Evolutionary conservation across 768 basidiomycete genomes (phyloP), one percentile per base, ranked within the genome.

Genomic region (Pleurotus tuoliensis): DNA sequence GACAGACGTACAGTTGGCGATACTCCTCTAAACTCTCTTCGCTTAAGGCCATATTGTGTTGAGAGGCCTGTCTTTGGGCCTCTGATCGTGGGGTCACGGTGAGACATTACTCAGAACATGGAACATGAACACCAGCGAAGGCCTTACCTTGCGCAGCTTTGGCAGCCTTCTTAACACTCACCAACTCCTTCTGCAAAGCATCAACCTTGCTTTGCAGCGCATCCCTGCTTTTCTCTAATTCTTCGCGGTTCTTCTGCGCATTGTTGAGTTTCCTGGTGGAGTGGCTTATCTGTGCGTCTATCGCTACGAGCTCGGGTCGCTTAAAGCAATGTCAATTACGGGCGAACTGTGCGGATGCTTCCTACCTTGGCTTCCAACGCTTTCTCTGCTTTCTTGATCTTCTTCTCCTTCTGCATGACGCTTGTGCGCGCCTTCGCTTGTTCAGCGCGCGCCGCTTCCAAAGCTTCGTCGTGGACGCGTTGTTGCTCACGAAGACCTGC

Each of bases 351-450:
- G 30, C n/a, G 6, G 13, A 15, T 22, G 18, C 22, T n/a, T 1
- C 22, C 40, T 38, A 88, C 94, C 76, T 91, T 92, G 13, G 79
- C 83, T 57, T 98, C 96, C 7, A 95, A 70, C 0, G 84, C 76
- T 69, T 95, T 98, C 71, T 98, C 95, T 1, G 88, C 88, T 69
- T 88, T 91, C 75, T 97, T 97, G 57, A 96, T 86, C 45, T 73
- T 82, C 71, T 87, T 88, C 71, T 99, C 94, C 61, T 88, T 86
- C 72, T 90, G 89, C 74, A 87, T 82, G 0, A 94, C 87, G 4
- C 77, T 73, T 7, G 86, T 81, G 15, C 91, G 80, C 5, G 87
- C 85, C 67, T 82, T 86, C 2, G 91, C 92, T 65, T 96, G 92
- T 27, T 87, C 86, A 43, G 87, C 80, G 20, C 92, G 82, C 0